Evolutionary conservation across 2,329 filamentous ascomycete species (phyloP).

Genomic region (Fusarium denticulatum): DNA sequence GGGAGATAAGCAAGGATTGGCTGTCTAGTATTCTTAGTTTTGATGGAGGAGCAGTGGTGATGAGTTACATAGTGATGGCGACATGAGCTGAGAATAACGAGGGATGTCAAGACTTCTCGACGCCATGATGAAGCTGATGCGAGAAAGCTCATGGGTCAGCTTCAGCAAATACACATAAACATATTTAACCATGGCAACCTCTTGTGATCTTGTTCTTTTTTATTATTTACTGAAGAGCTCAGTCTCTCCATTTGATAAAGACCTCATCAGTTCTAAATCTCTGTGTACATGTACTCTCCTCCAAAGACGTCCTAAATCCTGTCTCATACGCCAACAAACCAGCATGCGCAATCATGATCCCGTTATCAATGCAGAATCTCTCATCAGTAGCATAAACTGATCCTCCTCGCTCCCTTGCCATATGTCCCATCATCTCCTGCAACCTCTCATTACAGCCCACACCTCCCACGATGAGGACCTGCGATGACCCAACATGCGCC

Average conservation of each 20-base stretch:
- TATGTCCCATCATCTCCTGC: constrained; percentile 98
- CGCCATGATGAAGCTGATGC: not conserved
- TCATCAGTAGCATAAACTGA: constrained; percentile 96
- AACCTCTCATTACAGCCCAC: constrained; percentile 94
- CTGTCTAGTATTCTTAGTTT: not conserved
- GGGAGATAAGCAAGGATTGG: not conserved
- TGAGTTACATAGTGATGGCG: not conserved
- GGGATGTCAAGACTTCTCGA: not conserved
- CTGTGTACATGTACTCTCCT: constrained; percentile 87
- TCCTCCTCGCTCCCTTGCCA: constrained; percentile 89
- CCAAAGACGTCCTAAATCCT: constrained; percentile 79
- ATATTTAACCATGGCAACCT: not conserved
- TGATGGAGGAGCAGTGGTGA: not conserved
- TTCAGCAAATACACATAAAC: constrained; percentile 3
- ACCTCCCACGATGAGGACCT: constrained; percentile 94
- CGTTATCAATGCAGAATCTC: constrained; percentile 98
- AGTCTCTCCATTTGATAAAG: constrained; percentile 80
- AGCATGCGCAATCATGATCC: constrained; percentile 99
- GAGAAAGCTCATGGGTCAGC: not conserved
- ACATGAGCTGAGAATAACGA: not conserved
- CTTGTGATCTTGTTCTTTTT: not conserved
- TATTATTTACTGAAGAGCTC: constrained; percentile 9
- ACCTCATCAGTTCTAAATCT: constrained; percentile 86
- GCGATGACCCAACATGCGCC: constrained; percentile 91
- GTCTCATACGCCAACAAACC: constrained; percentile 86